A percentile compares a stretch with the other conserved stretches of the same genome.
Evolutionary conservation across 2,329 filamentous ascomycete genomes (phyloP).

Genomic region (Sphaerulina musiva): DNA sequence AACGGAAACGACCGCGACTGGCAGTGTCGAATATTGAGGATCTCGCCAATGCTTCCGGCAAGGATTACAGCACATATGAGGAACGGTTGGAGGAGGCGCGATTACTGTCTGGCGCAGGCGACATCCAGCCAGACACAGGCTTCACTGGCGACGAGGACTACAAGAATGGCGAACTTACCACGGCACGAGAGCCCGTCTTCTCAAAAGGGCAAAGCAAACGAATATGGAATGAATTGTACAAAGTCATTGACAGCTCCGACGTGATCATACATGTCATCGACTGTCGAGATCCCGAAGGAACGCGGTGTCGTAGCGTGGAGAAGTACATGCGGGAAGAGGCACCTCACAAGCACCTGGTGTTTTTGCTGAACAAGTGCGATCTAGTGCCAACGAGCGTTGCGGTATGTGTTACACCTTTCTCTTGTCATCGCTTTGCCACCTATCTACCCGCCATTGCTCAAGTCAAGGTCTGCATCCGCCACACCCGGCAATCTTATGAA

Average conservation of each 20-base stretch:
- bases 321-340: constrained; percentile 92
- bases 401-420: constrained; percentile 62
- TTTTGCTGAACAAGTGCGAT: constrained; percentile 86
- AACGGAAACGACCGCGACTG: constrained; percentile 87
- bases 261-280: constrained; percentile 94
- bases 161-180: constrained; percentile 37
- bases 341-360: constrained; percentile 90
- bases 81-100: constrained; percentile 74
- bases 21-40: constrained; percentile 75
- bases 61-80: constrained; percentile 73
- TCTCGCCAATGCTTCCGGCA: constrained; percentile 69
- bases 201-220: constrained; percentile 90
- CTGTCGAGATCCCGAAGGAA: constrained; percentile 81
- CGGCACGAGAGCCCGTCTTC: constrained; percentile 66
- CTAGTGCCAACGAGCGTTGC: constrained; percentile 86
- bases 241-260: constrained; percentile 91
- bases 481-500: constrained; percentile 58
- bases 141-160: constrained; percentile 13
- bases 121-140: constrained; percentile 27
- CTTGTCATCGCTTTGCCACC: constrained; percentile 1
- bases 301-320: constrained; percentile 80
- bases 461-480: constrained; percentile 76
- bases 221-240: constrained; percentile 91
- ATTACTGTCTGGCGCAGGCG: constrained; percentile 58
- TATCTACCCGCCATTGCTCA: constrained; percentile 62